Evolutionary conservation across 208 protist species (phyloP).

Genomic region (Trypanosoma boissoni): DNA sequence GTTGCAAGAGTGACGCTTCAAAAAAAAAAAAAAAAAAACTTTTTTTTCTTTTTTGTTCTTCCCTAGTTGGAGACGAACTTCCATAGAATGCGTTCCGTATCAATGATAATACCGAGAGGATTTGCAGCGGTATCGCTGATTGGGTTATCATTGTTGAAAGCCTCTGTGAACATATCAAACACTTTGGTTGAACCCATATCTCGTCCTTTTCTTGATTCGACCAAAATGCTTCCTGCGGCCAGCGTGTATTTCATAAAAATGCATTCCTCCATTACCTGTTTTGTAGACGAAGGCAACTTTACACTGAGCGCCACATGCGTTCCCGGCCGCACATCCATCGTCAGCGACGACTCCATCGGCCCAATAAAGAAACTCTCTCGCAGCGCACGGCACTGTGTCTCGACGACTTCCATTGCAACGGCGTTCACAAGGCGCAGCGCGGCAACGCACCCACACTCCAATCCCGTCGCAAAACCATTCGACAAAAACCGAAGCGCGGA

Average conservation of each 20-base stretch:
- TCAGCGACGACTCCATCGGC: conserved; percentile 29
- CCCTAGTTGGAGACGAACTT: not conserved
- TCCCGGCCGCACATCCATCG: conserved; percentile 57
- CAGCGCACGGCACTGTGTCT: conserved; percentile 36
- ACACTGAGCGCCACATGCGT: conserved; percentile 51
- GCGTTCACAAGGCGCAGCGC: conserved; percentile 54
- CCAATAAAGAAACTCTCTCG: conserved; percentile 47
- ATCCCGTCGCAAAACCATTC: conserved; percentile 42
- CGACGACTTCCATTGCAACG: conserved; percentile 62
- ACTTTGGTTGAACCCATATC: not conserved
- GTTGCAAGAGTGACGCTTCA: not conserved
- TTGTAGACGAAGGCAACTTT: not conserved
- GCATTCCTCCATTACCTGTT: too few species aligned
- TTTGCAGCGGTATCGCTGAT: too few species aligned
- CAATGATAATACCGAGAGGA: too few species aligned
- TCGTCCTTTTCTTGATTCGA: not conserved
- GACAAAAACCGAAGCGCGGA: conserved; percentile 46
- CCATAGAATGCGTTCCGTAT: too few species aligned
- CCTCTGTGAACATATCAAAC: not conserved
- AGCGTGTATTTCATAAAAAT: not conserved
- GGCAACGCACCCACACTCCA: conserved; percentile 50
- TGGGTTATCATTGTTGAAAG: too few species aligned
- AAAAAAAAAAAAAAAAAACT: not conserved
- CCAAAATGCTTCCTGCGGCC: not conserved
- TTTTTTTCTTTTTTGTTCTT: not conserved